Percentiles rank a stretch among this genome's conserved stretches.
Evolutionary conservation across 139 green algal species (phyloP).

Genomic region (Coelastrella sp.): DNA sequence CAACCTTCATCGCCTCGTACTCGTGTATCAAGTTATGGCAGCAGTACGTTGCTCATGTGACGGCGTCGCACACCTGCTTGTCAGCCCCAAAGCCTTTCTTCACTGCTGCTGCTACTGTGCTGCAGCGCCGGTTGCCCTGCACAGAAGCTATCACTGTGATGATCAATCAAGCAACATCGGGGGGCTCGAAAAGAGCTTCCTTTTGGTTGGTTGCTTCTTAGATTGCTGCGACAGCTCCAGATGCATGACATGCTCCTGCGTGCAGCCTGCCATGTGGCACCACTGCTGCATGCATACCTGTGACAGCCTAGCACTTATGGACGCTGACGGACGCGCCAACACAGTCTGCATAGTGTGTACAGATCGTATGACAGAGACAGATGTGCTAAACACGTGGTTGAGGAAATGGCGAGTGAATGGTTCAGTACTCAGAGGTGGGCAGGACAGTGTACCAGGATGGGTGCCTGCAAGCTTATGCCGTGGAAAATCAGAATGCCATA

Average conservation of each 20-base stretch:
- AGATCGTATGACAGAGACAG: background rate
- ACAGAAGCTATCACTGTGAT: background rate
- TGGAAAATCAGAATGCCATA: background rate
- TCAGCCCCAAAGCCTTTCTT: constrained; percentile 32
- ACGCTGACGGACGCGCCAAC: background rate
- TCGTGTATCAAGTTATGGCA: background rate
- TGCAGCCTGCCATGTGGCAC: background rate
- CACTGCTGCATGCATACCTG: background rate
- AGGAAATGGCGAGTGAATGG: background rate
- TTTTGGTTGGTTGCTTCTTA: no score
- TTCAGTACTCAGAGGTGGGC: background rate
- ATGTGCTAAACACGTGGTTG: background rate
- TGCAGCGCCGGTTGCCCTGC: constrained; percentile 3
- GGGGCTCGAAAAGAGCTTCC: no score
- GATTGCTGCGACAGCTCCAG: background rate
- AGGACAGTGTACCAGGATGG: background rate
- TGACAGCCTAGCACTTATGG: background rate
- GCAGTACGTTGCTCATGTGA: no score
- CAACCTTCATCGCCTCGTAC: background rate
- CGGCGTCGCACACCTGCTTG: constrained; percentile 2
- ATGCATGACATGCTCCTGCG: background rate
- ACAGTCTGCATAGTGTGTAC: background rate
- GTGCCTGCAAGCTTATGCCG: background rate
- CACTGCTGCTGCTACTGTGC: constrained; percentile 1
- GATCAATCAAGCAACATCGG: no score